Evolutionary conservation across 2,329 filamentous ascomycete species (phyloP), one percentile per base, ranked within the genome.

Genomic region (Exophiala sp.): DNA sequence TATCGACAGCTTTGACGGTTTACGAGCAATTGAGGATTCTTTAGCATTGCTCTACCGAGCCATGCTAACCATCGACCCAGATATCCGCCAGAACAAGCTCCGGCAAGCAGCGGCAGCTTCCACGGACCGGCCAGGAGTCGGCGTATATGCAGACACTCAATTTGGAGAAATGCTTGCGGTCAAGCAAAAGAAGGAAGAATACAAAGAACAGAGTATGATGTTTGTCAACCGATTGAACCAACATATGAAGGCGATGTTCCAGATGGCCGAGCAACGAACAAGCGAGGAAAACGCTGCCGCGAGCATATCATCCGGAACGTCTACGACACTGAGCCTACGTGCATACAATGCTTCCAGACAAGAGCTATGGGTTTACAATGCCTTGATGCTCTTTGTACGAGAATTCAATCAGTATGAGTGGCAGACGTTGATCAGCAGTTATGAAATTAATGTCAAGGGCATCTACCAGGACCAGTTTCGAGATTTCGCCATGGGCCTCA

Each of bases 101-200:
- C 78, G 81, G 50, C 65, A 72, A 48, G 70, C 73, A 12, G 76
- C 78, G 54, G 69, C 74, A 32, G 63, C 67, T 47, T 66, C 69
- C 33, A 67, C 66, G 11, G 65, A 68, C 46, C 56, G 61, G 33
- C 52, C 42, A 43, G 72, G 70, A 42, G 64, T 76, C 49, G 72
- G 78, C 3, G 82, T 87, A 10, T 85, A 88, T 63, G 85, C 81
- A 47, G 88, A 90, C 65, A 90, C 87, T 58, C 89, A 84, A 57
- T 73, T 86, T 46, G 79, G 89, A 33, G 87, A 89, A 62, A 97
- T 99, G 92, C 85, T 89, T 50, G 91, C 95, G 38, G 83, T 99
- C 21, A 89, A 91, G 63, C 91, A 97, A 70, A 96, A 96, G 80
- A 94, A 91, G 69, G 88, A 95, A 59, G 86, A 89, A 67, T 99